Conservation (phyloP, 257 asterid species). For the Scutellaria baicalensis region DNA sequence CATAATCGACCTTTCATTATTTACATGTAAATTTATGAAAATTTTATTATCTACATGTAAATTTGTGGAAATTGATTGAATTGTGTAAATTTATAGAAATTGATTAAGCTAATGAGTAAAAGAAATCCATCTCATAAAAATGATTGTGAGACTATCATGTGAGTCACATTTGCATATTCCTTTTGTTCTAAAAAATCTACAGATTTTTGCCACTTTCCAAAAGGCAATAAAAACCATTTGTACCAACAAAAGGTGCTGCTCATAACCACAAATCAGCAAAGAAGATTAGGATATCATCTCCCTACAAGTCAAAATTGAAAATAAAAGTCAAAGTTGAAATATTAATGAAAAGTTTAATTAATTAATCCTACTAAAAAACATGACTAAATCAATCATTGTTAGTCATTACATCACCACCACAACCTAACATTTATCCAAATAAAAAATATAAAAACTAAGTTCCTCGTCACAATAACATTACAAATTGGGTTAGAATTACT, state of each 20-base stretch:
- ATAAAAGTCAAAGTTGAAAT: neutral
- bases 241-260: neutral
- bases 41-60: no score
- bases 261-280: neutral
- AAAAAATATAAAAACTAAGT: neutral
- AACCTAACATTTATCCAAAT: slow-evolving; percentile 4
- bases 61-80: no score
- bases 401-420: slow-evolving; percentile 25
- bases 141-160: no score
- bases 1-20: no score
- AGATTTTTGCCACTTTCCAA: neutral
- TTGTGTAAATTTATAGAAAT: no score
- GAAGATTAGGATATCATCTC: neutral
- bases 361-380: slow-evolving; percentile 14
- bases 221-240: neutral
- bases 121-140: no score
- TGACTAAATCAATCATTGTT: slow-evolving; percentile 27
- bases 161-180: neutral
- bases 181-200: neutral
- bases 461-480: slow-evolving; percentile 8
- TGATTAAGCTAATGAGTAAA: no score
- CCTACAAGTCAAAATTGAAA: neutral
- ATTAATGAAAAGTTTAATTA: neutral
- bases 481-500: slow-evolving; percentile 12
- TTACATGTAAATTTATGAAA: no score